Percentiles rank a stretch among this genome's conserved stretches.
These are phyloP conservation scores for Gossypium ekmanianum DNA, from an alignment of 345 rosid species.

Conservation along the genomic window DNA sequence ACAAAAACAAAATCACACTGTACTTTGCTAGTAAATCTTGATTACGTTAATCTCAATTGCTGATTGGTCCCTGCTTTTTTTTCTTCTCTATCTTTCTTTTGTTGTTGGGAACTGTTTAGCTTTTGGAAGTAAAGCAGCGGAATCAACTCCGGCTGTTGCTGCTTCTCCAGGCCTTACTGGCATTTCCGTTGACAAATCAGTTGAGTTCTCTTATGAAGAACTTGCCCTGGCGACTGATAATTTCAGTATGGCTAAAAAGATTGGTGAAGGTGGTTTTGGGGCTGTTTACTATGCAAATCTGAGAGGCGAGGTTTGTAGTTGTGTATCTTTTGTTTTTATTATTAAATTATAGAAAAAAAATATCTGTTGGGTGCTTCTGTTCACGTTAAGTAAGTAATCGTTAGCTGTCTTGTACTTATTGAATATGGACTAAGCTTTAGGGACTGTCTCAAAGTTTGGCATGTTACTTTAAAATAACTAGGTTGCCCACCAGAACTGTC, in stretches of 20 bases:
- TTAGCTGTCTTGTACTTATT: background rate
- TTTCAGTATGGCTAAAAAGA: conserved; percentile 83
- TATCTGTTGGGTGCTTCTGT: background rate
- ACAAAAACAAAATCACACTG: background rate
- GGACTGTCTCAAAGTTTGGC: background rate
- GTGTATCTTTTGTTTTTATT: background rate
- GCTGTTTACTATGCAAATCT: conserved; percentile 84
- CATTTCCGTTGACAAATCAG: conserved; percentile 78
- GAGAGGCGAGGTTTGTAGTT: conserved; percentile 70
- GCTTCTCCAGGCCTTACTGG: conserved; percentile 46
- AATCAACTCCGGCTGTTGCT: conserved; percentile 23
- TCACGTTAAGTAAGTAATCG: background rate
- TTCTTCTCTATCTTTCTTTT: background rate
- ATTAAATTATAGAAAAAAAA: conserved; percentile 11
- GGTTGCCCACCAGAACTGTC: background rate
- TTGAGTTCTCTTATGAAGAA: conserved; percentile 86
- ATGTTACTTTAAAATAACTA: background rate
- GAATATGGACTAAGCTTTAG: conserved; percentile 13
- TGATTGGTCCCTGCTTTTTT: conserved; percentile 25
- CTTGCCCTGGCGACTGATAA: conserved; percentile 80
- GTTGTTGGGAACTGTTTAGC: conserved; percentile 25
- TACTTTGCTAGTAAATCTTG: conserved; percentile 6
- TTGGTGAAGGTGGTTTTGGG: conserved; percentile 94
- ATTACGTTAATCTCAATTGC: background rate
- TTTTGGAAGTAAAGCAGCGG: conserved; percentile 31